Conservation (phyloP, 2,329 filamentous ascomycete species). For the Thelonectria blattea region DNA sequence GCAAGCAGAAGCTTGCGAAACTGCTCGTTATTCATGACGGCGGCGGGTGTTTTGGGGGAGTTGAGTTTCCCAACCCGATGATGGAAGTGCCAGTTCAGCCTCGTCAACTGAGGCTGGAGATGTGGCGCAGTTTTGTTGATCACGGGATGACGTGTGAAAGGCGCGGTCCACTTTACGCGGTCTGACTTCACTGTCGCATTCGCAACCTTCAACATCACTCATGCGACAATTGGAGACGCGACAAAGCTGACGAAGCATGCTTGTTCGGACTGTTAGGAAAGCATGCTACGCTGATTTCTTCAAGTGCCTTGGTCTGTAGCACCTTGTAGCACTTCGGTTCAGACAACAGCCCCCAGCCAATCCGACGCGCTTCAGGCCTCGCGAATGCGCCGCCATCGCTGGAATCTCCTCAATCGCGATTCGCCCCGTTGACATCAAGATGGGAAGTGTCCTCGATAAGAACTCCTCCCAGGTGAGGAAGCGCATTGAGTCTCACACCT, state of each 20-base stretch:
- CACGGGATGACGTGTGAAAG: slow-evolving; percentile 51
- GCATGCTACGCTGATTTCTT: not conserved
- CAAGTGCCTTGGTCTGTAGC: not conserved
- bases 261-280: not conserved
- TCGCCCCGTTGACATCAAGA: slow-evolving; percentile 40
- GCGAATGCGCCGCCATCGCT: not conserved
- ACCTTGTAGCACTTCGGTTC: not conserved
- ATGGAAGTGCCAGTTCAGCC: slow-evolving; percentile 26
- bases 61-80: slow-evolving; percentile 7
- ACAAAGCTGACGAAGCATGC: not conserved
- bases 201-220: not conserved
- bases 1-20: slow-evolving; percentile 80
- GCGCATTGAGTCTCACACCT: slow-evolving; percentile 69
- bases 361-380: not conserved
- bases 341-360: not conserved
- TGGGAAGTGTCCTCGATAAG: slow-evolving; percentile 67
- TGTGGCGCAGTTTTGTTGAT: slow-evolving; percentile 33
- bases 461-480: slow-evolving; percentile 68
- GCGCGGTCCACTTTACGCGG: slow-evolving; percentile 47
- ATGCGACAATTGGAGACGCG: not conserved
- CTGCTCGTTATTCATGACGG: slow-evolving; percentile 89
- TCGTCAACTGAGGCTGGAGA: slow-evolving; percentile 24
- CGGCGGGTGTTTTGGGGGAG: not conserved
- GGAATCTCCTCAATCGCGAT: not conserved
- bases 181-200: slow-evolving; percentile 22